These are phyloP conservation scores for Dendrothele bispora DNA, from an alignment of 768 basidiomycete species.

Conservation along the genomic window DNA sequence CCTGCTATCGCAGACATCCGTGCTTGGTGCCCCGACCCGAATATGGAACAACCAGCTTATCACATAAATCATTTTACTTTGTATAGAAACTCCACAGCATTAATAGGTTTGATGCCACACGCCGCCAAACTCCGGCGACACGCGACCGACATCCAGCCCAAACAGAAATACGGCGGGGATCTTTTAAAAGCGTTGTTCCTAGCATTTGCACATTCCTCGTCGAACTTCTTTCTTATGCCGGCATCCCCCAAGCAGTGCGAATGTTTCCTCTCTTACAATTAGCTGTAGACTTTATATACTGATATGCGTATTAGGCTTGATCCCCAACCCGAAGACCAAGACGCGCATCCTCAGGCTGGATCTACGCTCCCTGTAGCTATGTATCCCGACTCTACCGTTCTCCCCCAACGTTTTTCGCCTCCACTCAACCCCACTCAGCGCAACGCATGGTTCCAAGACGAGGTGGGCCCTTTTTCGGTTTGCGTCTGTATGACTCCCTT, in stretches of 20 bases:
- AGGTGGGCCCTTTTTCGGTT: too few relatives aligned
- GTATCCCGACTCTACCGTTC: too few relatives aligned
- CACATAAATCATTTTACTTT: constrained; percentile 9
- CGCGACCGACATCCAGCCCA: constrained; percentile 3
- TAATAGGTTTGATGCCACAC: constrained; percentile 6
- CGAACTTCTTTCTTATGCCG: constrained; percentile 4
- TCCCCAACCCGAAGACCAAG: too few relatives aligned
- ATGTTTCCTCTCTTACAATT: neutral
- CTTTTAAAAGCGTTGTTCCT: constrained; percentile 8
- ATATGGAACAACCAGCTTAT: constrained; percentile 6
- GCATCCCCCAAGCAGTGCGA: constrained; percentile 8
- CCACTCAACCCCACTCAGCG: too few relatives aligned
- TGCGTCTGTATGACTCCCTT: too few relatives aligned
- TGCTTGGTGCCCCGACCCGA: neutral
- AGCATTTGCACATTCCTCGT: constrained; percentile 3
- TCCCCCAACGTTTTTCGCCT: too few relatives aligned
- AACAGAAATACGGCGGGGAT: constrained; percentile 10
- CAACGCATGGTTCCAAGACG: too few relatives aligned
- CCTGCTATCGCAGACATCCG: too few relatives aligned
- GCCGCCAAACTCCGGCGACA: constrained; percentile 7
- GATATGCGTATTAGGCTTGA: too few relatives aligned
- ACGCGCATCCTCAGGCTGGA: too few relatives aligned
- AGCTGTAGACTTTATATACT: neutral
- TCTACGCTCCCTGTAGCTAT: too few relatives aligned
- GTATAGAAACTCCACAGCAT: constrained; percentile 9